Conservation (phyloP, 2,329 filamentous ascomycete genomes). For the Aspergillus fumigatiaffinis region DNA sequence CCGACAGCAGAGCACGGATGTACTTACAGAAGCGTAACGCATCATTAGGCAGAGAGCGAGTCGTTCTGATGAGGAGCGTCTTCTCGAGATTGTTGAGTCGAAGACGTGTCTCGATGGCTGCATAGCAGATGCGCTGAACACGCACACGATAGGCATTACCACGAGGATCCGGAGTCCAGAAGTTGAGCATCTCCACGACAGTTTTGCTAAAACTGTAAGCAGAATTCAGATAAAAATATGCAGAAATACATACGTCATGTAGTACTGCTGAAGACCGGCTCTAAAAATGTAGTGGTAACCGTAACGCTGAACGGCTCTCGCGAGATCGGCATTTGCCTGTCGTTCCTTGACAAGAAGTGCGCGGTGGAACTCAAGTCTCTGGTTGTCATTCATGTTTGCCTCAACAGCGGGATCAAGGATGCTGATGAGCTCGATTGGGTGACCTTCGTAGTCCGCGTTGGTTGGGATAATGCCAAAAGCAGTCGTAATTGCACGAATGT, state of each 20-base stretch:
- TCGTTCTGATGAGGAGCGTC: constrained; percentile 13
- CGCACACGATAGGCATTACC: constrained; percentile 11
- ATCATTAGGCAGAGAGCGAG: constrained; percentile 16
- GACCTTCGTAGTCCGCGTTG: constrained; percentile 14
- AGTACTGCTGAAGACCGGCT: constrained; percentile 24
- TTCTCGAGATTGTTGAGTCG: constrained; percentile 19
- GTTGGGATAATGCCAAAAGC: constrained; percentile 14
- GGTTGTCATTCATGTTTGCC: constrained; percentile 2
- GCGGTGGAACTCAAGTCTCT: constrained; percentile 14
- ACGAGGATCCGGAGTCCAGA: constrained; percentile 18
- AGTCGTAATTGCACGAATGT: constrained; percentile 10
- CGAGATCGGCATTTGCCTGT: constrained; percentile 20
- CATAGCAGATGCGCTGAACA: constrained; percentile 19
- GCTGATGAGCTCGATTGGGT: constrained; percentile 8
- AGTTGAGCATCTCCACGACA: constrained; percentile 15
- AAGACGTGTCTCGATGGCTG: constrained; percentile 18
- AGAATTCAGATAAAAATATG: not conserved
- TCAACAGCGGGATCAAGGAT: constrained; percentile 16
- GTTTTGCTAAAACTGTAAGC: constrained; percentile 10
- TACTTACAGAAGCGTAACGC: constrained; percentile 24
- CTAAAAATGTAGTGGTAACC: constrained; percentile 25
- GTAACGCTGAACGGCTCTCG: constrained; percentile 14
- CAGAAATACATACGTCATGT: constrained; percentile 20
- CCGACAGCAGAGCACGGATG: not conserved
- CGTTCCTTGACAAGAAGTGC: constrained; percentile 16